Base-by-base conservation (phyloP, 176 grass and related monocot genomes). In the Musa troglodytarum region DNA sequence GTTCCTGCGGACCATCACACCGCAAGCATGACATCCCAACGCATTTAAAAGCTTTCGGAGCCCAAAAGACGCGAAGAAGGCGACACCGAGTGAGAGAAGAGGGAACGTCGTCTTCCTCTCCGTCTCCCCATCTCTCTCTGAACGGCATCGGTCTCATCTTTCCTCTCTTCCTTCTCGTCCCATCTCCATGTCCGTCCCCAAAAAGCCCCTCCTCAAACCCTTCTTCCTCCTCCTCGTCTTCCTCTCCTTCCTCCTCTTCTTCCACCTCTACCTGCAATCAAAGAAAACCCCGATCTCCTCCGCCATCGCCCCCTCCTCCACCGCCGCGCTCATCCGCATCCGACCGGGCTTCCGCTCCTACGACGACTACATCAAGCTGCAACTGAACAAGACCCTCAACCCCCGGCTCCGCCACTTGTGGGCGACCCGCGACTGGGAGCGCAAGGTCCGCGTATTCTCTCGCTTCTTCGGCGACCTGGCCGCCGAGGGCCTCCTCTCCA, bases 321-420 rank as follows among this genome's bases (percentile, higher is more conserved):
- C 10, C 59, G 14, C 17, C 49, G 10, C 82, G 1, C 88, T 90
- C 80, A 83, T 97, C 83, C 90, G 88, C 26, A 90, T 97, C 83
- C 94, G 94, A 8, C 82, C 56, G 16, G 54, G 86, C 16, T 93
- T 84, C 86, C 56, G 68, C 1, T 87, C 94, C 55, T 97, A 97
- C 83, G 86, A 97, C 68, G 94, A 97, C 64, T 97, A 97, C 84
- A 70, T 93, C 66, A 83, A 84, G 0, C 90, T 90, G 79, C 94
- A 97, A 86, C 90, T 97, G 1, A 97, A 93, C 83, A 97, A 97
- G 86, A 97, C 94, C 5, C 90, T 93, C 14, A 76, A 97, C 83
- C 86, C 94, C 15, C 90, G 84, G 52, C 94, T 97, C 72, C 94
- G 90, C 49, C 81, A 69, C 15, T 74, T 97, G 9, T 97, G 94